These are phyloP conservation scores for Corymbia maculata DNA, from an alignment of 345 rosid species.

Conservation along the genomic window DNA sequence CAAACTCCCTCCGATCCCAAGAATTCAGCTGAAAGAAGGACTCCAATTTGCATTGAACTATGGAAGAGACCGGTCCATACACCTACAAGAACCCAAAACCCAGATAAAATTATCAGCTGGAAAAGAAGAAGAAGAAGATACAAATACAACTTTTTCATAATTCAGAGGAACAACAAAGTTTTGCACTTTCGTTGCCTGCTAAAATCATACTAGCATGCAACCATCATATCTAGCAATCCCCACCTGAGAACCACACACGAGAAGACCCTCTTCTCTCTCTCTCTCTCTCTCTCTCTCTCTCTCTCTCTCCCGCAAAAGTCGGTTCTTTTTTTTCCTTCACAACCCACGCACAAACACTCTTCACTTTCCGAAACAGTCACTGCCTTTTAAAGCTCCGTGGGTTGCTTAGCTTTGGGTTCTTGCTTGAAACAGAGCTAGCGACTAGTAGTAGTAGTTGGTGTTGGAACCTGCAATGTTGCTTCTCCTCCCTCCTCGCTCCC, in stretches of 20 bases:
- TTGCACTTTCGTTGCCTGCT: not conserved
- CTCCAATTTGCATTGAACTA: not conserved
- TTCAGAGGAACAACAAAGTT: not conserved
- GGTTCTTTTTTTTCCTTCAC: not conserved
- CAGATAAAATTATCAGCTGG: not conserved
- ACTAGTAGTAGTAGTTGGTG: slow-evolving; percentile 12
- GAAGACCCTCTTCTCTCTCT: not conserved
- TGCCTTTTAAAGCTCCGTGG: not conserved
- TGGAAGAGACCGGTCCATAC: not conserved
- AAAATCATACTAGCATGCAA: not conserved
- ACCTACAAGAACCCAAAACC: not conserved
- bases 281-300: not conserved
- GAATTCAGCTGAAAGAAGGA: slow-evolving; percentile 14
- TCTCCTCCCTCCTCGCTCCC: not conserved
- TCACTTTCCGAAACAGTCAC: not conserved
- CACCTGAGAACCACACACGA: not conserved
- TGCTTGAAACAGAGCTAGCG: slow-evolving; percentile 9
- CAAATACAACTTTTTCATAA: not conserved
- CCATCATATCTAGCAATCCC: not conserved
- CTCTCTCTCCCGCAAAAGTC: not conserved
- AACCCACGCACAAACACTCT: not conserved
- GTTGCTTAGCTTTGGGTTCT: slow-evolving; percentile 2
- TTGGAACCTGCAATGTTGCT: slow-evolving; percentile 13
- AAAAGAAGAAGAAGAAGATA: not conserved
- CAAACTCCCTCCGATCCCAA: slow-evolving; percentile 33